Evolutionary conservation across 1,284 basidiomycete species (phyloP), one percentile per base, ranked within the genome.

Genomic region (Cutaneotrichosporon sp.): DNA sequence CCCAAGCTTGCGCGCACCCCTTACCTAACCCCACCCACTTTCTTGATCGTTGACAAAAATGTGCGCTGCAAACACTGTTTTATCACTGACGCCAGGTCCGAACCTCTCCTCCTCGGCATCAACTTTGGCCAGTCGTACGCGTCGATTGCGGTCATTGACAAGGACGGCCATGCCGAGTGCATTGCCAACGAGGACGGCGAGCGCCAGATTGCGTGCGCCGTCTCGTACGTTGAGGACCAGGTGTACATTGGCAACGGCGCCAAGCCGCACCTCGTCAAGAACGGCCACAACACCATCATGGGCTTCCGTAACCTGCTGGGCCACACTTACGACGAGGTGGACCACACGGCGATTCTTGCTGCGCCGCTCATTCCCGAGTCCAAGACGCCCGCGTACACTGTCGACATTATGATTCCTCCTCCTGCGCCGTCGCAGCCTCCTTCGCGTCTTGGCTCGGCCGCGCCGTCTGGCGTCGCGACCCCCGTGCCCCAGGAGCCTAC

Each of bases 101-200:
- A 49, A 21, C 69, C 68, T 20, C 75, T 77, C 54, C 77, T 81
- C 53, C 76, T 98, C 52, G 94, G 94, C 52, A 91, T 98, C 79
- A 97, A 97, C 80, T 88, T 97, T 76, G 96, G 96, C 40, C 92
- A 96, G 77, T 87, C 90, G 36, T 97, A 88, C 75, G 88, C 90
- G 30, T 93, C 90, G 43, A 94, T 98, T 66, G 90, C 93, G 20
- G 87, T 97, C 56, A 87, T 97, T 69, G 92, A 90, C 71, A 97
- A 97, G 88, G 89, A 93, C 76, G 89, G 89, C 21, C 79, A 86
- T 40, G 85, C 92, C 33, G 88, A 90, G 70, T 93, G 89, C 71
- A 97, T 98, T 60, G 94, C 94, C 21, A 97, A 97, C 75, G 93
- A 98, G 74, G 94, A 97, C 69, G 94, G 94, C 45, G 94, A 97